Evolutionary conservation across 768 basidiomycete species (phyloP).

Genomic region (Amanita rubescens): DNA sequence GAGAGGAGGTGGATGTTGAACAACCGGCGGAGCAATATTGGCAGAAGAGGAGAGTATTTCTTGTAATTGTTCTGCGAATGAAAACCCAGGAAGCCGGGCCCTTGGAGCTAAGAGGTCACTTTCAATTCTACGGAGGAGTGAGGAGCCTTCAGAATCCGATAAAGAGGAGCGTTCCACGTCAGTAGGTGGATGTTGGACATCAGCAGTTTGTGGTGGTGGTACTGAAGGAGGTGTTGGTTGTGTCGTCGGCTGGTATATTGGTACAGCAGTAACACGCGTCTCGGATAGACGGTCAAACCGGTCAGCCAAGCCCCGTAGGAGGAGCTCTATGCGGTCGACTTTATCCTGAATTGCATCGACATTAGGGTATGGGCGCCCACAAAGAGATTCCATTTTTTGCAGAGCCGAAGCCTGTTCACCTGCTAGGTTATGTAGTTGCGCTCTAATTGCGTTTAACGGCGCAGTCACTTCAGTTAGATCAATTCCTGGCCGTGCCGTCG

Average conservation of each 20-base stretch:
- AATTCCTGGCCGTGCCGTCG: constrained; percentile 28
- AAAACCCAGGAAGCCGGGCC: constrained; percentile 33
- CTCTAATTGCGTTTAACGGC: constrained; percentile 49
- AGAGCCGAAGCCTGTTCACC: constrained; percentile 57
- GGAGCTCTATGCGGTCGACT: constrained; percentile 37
- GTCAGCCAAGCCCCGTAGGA: constrained; percentile 33
- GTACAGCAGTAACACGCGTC: constrained; percentile 15
- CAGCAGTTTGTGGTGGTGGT: not conserved
- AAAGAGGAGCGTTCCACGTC: constrained; percentile 1
- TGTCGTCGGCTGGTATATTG: constrained; percentile 11
- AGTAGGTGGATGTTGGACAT: constrained; percentile 1
- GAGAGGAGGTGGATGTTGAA: constrained; percentile 44
- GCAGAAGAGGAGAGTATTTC: constrained; percentile 48
- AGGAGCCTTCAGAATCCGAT: constrained; percentile 5
- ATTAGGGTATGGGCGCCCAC: constrained; percentile 35
- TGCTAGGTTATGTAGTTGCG: constrained; percentile 51
- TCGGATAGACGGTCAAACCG: constrained; percentile 19
- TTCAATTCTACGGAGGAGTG: constrained; percentile 4
- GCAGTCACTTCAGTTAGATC: constrained; percentile 45
- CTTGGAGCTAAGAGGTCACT: constrained; percentile 1
- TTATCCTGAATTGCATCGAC: constrained; percentile 35
- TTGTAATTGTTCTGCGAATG: constrained; percentile 53
- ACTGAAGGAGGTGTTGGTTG: constrained; percentile 14
- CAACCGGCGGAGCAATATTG: constrained; percentile 28
- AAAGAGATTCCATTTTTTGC: constrained; percentile 55